phyloP scores from a whole-genome alignment of 257 asterid genomes.

The Nicotiana tabacum region DNA sequence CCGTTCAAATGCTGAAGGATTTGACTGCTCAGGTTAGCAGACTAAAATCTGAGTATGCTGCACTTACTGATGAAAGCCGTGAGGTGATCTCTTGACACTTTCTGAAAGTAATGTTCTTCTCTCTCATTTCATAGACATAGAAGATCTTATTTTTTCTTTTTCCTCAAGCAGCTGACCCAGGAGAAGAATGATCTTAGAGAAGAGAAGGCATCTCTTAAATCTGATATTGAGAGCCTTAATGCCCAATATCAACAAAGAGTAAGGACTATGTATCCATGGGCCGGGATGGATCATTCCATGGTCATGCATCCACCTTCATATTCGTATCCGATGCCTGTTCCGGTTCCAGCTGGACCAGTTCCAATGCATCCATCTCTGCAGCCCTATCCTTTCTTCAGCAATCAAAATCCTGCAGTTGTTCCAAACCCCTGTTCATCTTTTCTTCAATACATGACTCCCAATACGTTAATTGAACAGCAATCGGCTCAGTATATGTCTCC shows the following conservation, averaged over 20 bases:
- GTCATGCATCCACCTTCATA: conserved; percentile 94
- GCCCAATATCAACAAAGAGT: conserved; percentile 70
- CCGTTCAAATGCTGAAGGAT: conserved; percentile 87
- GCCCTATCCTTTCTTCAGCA: conserved; percentile 76
- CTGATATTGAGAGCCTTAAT: conserved; percentile 73
- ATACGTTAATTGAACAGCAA: conserved; percentile 63
- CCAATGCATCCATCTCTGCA: conserved; percentile 91
- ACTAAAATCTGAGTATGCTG: conserved; percentile 70
- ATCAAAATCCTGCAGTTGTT: conserved; percentile 61
- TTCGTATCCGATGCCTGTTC: conserved; percentile 80
- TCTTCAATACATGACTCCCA: conserved; percentile 76
- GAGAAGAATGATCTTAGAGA: conserved; percentile 80
- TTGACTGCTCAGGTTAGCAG: conserved; percentile 72
- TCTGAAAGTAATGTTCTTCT: not conserved
- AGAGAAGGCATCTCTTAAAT: conserved; percentile 46
- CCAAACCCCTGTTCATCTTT: conserved; percentile 69
- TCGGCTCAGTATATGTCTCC: conserved; percentile 56
- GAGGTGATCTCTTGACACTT: conserved; percentile 50
- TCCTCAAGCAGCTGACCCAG: conserved; percentile 49
- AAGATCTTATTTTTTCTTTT: conserved; percentile 16
- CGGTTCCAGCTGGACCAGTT: conserved; percentile 78
- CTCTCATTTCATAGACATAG: conserved; percentile 4
- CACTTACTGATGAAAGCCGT: conserved; percentile 84
- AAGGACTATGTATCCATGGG: conserved; percentile 92
- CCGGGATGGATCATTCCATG: conserved; percentile 83